Evolutionary conservation across 2,329 filamentous ascomycete species (phyloP), one percentile per base, ranked within the genome.

Genomic region (Monosporascus ibericus): DNA sequence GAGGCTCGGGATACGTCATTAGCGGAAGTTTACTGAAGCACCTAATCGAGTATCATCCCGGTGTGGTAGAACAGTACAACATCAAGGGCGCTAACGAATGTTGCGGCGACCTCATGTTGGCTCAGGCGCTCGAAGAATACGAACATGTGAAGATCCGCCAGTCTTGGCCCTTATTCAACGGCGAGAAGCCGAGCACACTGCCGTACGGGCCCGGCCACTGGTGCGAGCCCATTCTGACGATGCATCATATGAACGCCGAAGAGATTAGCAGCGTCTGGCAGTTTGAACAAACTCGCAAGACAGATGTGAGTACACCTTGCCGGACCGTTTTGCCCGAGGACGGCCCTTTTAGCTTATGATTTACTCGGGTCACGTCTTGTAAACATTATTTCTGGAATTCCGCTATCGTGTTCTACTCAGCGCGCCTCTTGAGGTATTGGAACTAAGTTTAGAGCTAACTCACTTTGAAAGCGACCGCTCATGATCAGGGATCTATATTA

Each of bases 1-100:
- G 80, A 11, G 80, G 80, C 3, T 80, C 76, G 37, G 80, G 80
- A n/a, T 80, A 79, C 61, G 68, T 77, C 51, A 63, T 83, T n/a
- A 79, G 77, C 17, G 73, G 77, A 3, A 74, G 71, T 1, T 74
- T 81, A 3, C 68, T 85, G 61, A 69, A 74, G 57, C 70, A 71
- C 49, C 70, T 81, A 47, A 70, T 77, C 3, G 68, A 72, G 42
- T 59, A 70, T 25, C 70, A 76, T 37, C 70, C 69, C 0, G 69
- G 72, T 17, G 59, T 80, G 15, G 72, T 73, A 3, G 64, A 70
- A 30, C 70, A 74, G 52, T 80, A 77, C 58, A 78, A 80, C 56
- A 57, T 68, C 40, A 68, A 69, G 56, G 74, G 75, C 3, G 65
- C 68, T 11, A 58, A 67, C 3, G 70, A 75, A 51, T 78, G 75